A percentile compares a stretch with the other conserved stretches of the same genome.
Conservation (phyloP, 768 basidiomycete species). For the Inosperma sp. region DNA sequence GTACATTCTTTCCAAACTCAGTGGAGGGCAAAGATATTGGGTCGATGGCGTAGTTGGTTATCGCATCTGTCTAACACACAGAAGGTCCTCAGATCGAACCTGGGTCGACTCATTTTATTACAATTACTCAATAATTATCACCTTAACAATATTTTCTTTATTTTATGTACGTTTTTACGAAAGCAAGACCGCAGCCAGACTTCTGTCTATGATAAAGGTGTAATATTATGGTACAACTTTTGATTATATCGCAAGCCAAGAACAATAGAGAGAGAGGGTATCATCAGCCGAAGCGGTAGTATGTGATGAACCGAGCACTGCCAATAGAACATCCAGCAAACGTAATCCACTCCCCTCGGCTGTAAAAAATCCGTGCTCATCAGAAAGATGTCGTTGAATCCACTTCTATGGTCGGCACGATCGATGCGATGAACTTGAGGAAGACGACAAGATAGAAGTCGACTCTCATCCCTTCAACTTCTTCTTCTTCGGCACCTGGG, state of each 20-base stretch:
- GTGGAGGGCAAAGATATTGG: no score
- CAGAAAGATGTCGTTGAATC: slow-evolving; percentile 82
- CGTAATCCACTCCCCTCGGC: no score
- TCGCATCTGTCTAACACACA: slow-evolving; percentile 83
- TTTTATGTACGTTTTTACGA: no score
- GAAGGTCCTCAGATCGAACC: slow-evolving; percentile 72
- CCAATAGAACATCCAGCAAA: no score
- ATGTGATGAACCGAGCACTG: no score
- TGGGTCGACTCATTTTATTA: slow-evolving; percentile 53
- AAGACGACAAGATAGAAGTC: slow-evolving; percentile 98
- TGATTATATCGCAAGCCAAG: neutral
- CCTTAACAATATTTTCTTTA: no score
- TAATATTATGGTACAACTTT: neutral
- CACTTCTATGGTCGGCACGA: slow-evolving; percentile 98
- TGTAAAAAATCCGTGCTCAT: slow-evolving; percentile 12
- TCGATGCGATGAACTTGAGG: slow-evolving; percentile 98
- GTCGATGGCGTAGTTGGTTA: slow-evolving; percentile 78
- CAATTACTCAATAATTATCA: no score
- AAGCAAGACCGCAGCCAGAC: no score
- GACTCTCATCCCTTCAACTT: slow-evolving; percentile 87
- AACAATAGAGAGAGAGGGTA: no score
- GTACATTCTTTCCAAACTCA: no score
- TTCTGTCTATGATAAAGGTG: no score
- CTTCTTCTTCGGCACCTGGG: slow-evolving; percentile 47
- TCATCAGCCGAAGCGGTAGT: no score